Conservation (phyloP, 148 eudicot genomes). For the Cornus kousa region DNA sequence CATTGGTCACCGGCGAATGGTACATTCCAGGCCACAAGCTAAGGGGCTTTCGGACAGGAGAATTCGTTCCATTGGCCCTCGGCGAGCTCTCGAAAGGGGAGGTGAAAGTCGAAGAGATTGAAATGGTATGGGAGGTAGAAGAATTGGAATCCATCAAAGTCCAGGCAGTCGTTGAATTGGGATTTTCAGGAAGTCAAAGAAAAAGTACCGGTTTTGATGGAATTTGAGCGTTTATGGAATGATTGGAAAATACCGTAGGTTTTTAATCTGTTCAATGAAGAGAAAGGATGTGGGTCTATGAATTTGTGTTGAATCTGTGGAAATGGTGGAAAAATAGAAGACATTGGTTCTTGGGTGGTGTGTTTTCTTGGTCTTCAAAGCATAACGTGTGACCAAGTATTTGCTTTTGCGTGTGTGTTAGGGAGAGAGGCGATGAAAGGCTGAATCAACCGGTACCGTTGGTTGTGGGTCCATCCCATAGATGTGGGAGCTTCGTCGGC, state of each 20-base stretch:
- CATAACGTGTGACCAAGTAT: not conserved
- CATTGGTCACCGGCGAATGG: constrained; percentile 91
- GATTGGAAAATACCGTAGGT: not conserved
- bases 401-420: not conserved
- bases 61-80: constrained; percentile 21
- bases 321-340: not conserved
- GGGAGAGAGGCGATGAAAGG: no score
- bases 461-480: not conserved
- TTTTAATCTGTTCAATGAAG: no score
- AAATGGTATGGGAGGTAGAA: constrained; percentile 49
- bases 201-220: not conserved
- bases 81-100: constrained; percentile 47
- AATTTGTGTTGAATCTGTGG: no score
- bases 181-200: not conserved
- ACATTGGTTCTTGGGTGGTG: not conserved
- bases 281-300: not conserved
- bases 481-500: not conserved
- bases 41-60: constrained; percentile 48
- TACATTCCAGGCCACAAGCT: constrained; percentile 99
- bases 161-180: not conserved
- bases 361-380: no score
- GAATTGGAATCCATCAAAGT: constrained; percentile 27
- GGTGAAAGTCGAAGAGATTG: constrained; percentile 66
- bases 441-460: not conserved
- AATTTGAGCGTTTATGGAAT: not conserved